Percentiles rank a stretch among this genome's conserved stretches.
Conservation (phyloP, 2,329 filamentous ascomycete genomes). For the Dichotomopilus funicola region DNA sequence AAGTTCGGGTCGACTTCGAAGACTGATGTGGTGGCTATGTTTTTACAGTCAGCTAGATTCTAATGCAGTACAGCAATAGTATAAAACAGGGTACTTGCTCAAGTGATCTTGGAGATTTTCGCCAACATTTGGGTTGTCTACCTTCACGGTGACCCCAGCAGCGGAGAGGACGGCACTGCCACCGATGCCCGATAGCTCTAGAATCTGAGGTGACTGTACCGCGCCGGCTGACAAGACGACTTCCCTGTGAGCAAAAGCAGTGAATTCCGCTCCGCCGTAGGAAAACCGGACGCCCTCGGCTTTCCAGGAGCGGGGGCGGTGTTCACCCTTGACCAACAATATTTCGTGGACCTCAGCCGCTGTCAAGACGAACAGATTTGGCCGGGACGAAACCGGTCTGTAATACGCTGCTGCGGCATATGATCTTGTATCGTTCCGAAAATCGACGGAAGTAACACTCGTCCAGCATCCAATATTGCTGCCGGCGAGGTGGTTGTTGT, state of each 20-base stretch:
- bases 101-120: constrained; percentile 34
- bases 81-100: constrained; percentile 28
- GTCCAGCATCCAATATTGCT: constrained; percentile 37
- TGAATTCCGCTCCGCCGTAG: constrained; percentile 13
- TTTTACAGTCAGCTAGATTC: background rate
- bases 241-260: constrained; percentile 25
- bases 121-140: constrained; percentile 39
- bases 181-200: constrained; percentile 33
- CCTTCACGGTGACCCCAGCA: constrained; percentile 31
- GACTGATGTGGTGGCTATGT: constrained; percentile 29
- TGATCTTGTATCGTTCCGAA: constrained; percentile 29
- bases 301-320: background rate
- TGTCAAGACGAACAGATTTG: constrained; percentile 13
- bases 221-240: constrained; percentile 38
- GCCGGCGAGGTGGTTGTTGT: constrained; percentile 32
- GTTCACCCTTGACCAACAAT: background rate
- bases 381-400: constrained; percentile 7
- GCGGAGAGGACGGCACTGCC: constrained; percentile 34
- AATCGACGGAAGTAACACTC: constrained; percentile 30
- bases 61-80: background rate
- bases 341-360: constrained; percentile 12
- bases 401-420: constrained; percentile 30
- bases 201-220: constrained; percentile 31
- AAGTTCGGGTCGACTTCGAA: constrained; percentile 40
- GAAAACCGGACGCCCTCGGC: constrained; percentile 27